Base-by-base conservation (phyloP, 371 early-diverging fungal genomes). In the Apophysomyces variabilis region DNA sequence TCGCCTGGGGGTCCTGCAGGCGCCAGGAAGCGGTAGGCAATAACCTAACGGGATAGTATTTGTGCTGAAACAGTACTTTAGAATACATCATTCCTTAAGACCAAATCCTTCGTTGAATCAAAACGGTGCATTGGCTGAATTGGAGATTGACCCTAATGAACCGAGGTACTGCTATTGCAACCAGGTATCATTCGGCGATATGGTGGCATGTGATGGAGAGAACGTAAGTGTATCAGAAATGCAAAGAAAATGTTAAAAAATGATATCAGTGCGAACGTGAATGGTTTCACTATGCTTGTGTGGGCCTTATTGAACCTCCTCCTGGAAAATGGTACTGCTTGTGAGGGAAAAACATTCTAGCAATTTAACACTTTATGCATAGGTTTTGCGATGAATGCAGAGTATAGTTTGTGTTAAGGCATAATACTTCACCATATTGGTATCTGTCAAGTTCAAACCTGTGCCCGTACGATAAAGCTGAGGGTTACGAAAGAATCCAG, bases 231-330 rank as follows among this genome's bases (percentile, higher is more conserved):
- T 46, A 16, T 3, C 11, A 21, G 21, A 50, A 18, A 21, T n/a
- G 21, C 7, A 50, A 16, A 7, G 47, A 50, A n/a, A 0, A 50
- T 47, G 21, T 11, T 50, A n/a, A 50, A 8, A 5, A 7, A 50
- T 66, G 8, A 14, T 45, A 47, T 3, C 69, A 90, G 87, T 96
- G 96, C 74, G 89, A 88, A 54, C 85, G 87, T 60, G 92, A 94
- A 68, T 97, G 97, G 97, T 96, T 94, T 77, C 97, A 97, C 77
- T 91, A 91, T 73, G 82, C 82, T 7, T 97, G 97, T 74, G 93
- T 95, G 7, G 94, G 91, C 7, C 83, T 95, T 38, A 82, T 85
- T 16, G 85, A 81, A 38, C 88, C 89, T 9, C 93, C 93, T 36
- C 90, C 89, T 67, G 95, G 93, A n/a, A 88, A 90, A 68, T 96